Conservation (phyloP, 2,329 filamentous ascomycete genomes). For the Hypomyces rosellus region DNA sequence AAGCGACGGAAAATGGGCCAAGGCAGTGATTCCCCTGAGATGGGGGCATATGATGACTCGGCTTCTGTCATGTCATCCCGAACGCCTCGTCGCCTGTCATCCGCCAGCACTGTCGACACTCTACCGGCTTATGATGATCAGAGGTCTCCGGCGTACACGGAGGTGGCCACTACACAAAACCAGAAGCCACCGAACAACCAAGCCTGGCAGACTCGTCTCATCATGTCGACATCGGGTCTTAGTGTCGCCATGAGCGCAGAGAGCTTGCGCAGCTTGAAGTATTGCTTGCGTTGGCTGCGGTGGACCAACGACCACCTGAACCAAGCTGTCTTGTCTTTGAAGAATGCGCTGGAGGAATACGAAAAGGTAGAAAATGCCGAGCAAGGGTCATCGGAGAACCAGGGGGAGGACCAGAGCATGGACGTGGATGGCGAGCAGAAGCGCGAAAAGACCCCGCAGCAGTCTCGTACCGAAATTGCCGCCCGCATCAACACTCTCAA, state of each 20-base stretch:
- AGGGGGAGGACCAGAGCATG: constrained; percentile 1
- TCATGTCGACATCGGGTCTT: constrained; percentile 85
- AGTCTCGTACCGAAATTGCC: constrained; percentile 39
- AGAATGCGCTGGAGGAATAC: constrained; percentile 72
- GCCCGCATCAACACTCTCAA: constrained; percentile 62
- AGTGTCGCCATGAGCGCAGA: constrained; percentile 89
- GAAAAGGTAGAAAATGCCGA: constrained; percentile 40
- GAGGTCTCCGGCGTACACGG: constrained; percentile 68
- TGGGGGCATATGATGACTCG: constrained; percentile 16
- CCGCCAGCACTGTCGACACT: constrained; percentile 63
- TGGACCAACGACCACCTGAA: constrained; percentile 79
- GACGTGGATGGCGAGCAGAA: constrained; percentile 5
- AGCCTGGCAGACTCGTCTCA: constrained; percentile 76
- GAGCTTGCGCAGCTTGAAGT: constrained; percentile 75
- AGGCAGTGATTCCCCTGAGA: constrained; percentile 22
- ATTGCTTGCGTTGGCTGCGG: constrained; percentile 73
- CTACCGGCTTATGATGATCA: constrained; percentile 80
- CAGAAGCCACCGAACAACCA: constrained; percentile 23
- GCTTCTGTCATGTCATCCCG: constrained; percentile 21
- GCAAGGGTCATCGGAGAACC: constrained; percentile 4
- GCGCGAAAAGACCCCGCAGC: constrained; percentile 19
- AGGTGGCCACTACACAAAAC: constrained; percentile 37
- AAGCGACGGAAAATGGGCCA: constrained; percentile 54
- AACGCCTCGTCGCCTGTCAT: constrained; percentile 49
- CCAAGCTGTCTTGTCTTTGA: constrained; percentile 66